A percentile compares a stretch with the other conserved stretches of the same genome.
Conservation (phyloP, 164 flowering plant species). For the Berberis vulgaris region DNA sequence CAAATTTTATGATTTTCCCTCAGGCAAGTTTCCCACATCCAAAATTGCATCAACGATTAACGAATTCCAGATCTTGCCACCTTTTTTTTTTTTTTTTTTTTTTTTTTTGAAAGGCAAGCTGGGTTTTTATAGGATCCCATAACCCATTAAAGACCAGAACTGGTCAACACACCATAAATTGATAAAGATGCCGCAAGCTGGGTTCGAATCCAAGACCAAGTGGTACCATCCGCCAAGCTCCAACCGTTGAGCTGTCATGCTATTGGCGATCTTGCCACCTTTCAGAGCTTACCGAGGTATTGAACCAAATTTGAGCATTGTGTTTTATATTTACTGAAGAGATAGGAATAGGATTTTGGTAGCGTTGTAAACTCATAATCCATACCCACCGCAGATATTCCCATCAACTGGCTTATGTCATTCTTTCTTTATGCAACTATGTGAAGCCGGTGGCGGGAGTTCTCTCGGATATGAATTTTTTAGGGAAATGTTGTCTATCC, state of each 20-base stretch:
- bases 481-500: slow-evolving; percentile 42
- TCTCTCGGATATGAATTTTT: slow-evolving; percentile 93
- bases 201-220: too few species aligned
- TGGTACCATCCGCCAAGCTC: too few species aligned
- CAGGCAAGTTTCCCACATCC: slow-evolving; percentile 87
- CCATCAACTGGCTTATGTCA: not conserved
- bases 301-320: not conserved
- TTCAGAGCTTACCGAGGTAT: slow-evolving; percentile 94
- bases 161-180: too few species aligned
- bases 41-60: slow-evolving; percentile 94
- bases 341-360: too few species aligned
- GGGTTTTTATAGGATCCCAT: too few species aligned
- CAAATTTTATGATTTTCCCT: not conserved
- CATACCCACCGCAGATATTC: not conserved
- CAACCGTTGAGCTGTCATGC: too few species aligned
- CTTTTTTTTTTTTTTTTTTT: too few species aligned
- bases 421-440: slow-evolving; percentile 41
- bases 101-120: too few species aligned
- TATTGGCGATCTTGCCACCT: slow-evolving; percentile 94
- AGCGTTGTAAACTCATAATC: too few species aligned
- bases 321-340: not conserved
- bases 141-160: too few species aligned
- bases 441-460: slow-evolving; percentile 71
- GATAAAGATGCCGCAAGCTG: too few species aligned
- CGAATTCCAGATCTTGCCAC: slow-evolving; percentile 84